These are phyloP conservation scores for Tulasnella sp. DNA, from an alignment of 768 basidiomycete genomes.

Conservation along the genomic window DNA sequence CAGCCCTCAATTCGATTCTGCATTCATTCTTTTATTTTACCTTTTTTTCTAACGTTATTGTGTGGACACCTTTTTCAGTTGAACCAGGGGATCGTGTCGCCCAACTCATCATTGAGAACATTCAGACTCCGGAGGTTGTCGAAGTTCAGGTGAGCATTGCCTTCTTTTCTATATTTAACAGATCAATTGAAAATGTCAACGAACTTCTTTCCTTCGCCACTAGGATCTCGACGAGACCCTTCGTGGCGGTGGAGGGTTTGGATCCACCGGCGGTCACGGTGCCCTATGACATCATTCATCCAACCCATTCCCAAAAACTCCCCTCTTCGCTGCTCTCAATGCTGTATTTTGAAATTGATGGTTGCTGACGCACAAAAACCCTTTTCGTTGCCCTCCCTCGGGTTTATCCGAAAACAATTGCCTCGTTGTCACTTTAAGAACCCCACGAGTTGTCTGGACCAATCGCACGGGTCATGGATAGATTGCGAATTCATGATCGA, in stretches of 20 bases:
- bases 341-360: too few relatives aligned
- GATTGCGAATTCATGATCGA: too few relatives aligned
- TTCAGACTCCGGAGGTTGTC: conserved; percentile 71
- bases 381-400: too few relatives aligned
- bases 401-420: too few relatives aligned
- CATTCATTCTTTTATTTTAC: background rate
- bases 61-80: conserved; percentile 57
- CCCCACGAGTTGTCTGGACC: too few relatives aligned
- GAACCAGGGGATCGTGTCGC: conserved; percentile 92
- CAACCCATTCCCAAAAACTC: too few relatives aligned
- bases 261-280: conserved; percentile 83
- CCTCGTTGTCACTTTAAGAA: too few relatives aligned
- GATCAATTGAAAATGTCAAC: background rate
- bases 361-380: too few relatives aligned
- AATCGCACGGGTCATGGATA: too few relatives aligned
- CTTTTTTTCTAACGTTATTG: background rate
- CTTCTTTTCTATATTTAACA: background rate
- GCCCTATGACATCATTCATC: too few relatives aligned
- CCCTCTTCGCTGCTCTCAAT: too few relatives aligned
- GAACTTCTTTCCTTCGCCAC: background rate
- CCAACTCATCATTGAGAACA: conserved; percentile 86
- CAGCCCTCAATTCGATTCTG: too few relatives aligned
- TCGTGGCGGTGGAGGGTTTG: conserved; percentile 81
- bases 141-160: conserved; percentile 65
- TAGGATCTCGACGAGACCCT: conserved; percentile 78